These are phyloP conservation scores for Moesziomyces globuligerus DNA, from an alignment of 1,284 basidiomycete genomes.

Conservation along the genomic window DNA sequence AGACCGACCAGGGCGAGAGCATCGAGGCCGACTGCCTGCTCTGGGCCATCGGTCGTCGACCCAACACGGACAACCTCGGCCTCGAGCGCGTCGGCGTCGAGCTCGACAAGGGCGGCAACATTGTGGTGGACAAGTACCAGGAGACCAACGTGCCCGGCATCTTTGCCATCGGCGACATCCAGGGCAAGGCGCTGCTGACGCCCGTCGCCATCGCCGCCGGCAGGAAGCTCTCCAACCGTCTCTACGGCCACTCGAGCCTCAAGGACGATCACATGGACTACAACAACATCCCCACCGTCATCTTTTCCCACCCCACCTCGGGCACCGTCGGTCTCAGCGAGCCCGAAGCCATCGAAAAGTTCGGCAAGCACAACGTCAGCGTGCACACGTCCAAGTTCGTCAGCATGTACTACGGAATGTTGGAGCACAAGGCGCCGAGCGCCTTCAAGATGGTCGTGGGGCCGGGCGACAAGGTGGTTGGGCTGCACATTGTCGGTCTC, in stretches of 20 bases:
- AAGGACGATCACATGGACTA: slow-evolving; percentile 89
- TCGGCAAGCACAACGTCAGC: slow-evolving; percentile 85
- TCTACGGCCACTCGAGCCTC: slow-evolving; percentile 86
- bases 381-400: slow-evolving; percentile 77
- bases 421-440: slow-evolving; percentile 73
- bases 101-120: slow-evolving; percentile 79
- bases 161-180: slow-evolving; percentile 89
- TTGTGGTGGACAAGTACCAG: slow-evolving; percentile 91
- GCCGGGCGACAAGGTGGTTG: slow-evolving; percentile 90
- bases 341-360: slow-evolving; percentile 84
- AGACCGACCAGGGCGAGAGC: slow-evolving; percentile 73
- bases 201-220: slow-evolving; percentile 99
- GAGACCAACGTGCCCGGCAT: slow-evolving; percentile 76
- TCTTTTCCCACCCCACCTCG: slow-evolving; percentile 57
- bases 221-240: slow-evolving; percentile 83
- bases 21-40: slow-evolving; percentile 87
- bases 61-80: slow-evolving; percentile 82
- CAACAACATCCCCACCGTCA: slow-evolving; percentile 79
- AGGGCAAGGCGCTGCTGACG: slow-evolving; percentile 89
- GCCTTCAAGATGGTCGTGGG: slow-evolving; percentile 92
- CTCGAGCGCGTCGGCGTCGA: slow-evolving; percentile 82
- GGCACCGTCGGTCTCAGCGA: slow-evolving; percentile 74
- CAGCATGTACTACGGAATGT: slow-evolving; percentile 66
- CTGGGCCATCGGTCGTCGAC: slow-evolving; percentile 92
- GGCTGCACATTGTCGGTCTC: slow-evolving; percentile 88